Evolutionary conservation across 2,329 filamentous ascomycete genomes (phyloP), one percentile per base, ranked within the genome.

Genomic region (Aspergillus alliaceus): DNA sequence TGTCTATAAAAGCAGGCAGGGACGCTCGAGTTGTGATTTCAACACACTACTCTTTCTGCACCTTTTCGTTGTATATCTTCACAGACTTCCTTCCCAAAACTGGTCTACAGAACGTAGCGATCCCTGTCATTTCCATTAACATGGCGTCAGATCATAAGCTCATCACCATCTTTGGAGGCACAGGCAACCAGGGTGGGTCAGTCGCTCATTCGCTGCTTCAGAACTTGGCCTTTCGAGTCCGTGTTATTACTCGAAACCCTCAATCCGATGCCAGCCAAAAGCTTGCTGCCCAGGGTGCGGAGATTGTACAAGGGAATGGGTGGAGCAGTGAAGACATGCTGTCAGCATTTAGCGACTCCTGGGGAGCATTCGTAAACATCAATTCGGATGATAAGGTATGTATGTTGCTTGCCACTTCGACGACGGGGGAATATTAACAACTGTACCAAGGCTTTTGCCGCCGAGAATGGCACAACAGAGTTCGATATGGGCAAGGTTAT

Each of bases 401-500:
- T 35, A 12, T 5, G 7, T 14, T 22, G 4, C 6, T 6, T 15
- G 20, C 6, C 20, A 32, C 9, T 15, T 11, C 15, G 14, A 34
- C 14, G 5, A 14, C 27, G 6, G 3, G 4, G 11, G 8, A 4
- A 8, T 8, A 9, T 15, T 44, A 27, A 44, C 40, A 7, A 15
- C 2, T 7, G 22, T 24, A 27, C 20, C 25, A 44, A 44, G 40
- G 24, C 7, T 15, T 27, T 44, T 18, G 7, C 40, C 14, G 18
- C 24, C 4, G 40, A 27, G 9, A 15, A 8, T 9, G 68, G 70
- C 1, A 69, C 66, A 2, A 71, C 59, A 2, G 75, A 78, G 54
- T 63, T 64, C 6, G 74, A 73, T n/a, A 47, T 77, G 22, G 75
- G 74, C 9, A 75, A 71, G 42, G 59, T 32, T 3, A 58, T 77